Conservation (phyloP, 441 rosid genomes). For the Pelargonium cotyledonis region DNA sequence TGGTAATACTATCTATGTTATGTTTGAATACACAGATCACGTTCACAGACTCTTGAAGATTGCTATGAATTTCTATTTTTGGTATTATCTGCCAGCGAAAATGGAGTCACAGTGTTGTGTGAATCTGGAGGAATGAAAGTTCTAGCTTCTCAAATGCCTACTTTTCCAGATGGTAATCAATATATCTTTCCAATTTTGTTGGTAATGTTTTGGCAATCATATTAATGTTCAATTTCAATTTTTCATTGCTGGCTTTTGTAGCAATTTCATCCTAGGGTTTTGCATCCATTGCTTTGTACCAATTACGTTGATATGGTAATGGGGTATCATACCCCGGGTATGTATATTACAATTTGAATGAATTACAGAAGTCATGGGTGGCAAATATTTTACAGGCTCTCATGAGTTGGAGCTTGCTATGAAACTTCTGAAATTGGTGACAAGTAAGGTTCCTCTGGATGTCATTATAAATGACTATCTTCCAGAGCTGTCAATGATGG, state of each 20-base stretch:
- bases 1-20: background rate
- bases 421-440: conserved; percentile 51
- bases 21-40: conserved; percentile 33
- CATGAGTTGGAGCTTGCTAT: conserved; percentile 65
- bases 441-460: conserved; percentile 44
- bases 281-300: background rate
- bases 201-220: background rate
- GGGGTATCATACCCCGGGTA: no score
- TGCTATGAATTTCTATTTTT: conserved; percentile 71
- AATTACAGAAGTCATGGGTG: background rate
- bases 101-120: conserved; percentile 40
- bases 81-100: conserved; percentile 49
- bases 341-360: background rate
- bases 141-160: conserved; percentile 54
- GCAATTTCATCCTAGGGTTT: no score
- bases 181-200: conserved; percentile 4
- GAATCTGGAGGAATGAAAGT: conserved; percentile 72
- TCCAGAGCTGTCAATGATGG: conserved; percentile 54
- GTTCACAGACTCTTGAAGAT: conserved; percentile 46
- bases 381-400: conserved; percentile 48
- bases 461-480: conserved; percentile 31
- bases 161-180: conserved; percentile 59
- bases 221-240: background rate
- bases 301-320: background rate
- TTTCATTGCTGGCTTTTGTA: no score